Evolutionary conservation across 225 moss, liverwort and hornwort species (phyloP).

Genomic region (Pseudisothecium myosuroides): DNA sequence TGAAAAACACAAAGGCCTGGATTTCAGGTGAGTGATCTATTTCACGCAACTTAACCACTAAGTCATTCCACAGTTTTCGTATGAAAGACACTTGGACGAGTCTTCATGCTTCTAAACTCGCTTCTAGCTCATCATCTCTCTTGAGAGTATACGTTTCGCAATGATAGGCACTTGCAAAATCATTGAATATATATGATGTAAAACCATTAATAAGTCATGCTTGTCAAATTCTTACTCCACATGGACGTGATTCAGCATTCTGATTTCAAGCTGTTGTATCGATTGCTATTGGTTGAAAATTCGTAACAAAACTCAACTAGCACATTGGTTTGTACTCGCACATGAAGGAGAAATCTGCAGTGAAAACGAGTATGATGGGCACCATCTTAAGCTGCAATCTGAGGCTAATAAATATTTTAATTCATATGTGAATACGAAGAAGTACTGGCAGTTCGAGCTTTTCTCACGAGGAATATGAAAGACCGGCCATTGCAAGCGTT

Average conservation of each 20-base stretch:
- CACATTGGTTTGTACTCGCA: not conserved
- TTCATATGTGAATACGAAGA: not conserved
- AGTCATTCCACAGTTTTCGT: not conserved
- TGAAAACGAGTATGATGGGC: not conserved
- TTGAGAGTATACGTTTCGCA: not conserved
- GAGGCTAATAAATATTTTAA: not conserved
- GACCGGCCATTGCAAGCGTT: not conserved
- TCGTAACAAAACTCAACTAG: not conserved
- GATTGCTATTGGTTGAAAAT: not conserved
- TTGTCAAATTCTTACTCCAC: not conserved
- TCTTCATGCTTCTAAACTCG: not conserved
- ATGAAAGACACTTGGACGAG: not conserved
- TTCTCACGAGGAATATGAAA: not conserved
- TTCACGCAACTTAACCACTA: not conserved
- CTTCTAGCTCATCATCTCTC: not conserved
- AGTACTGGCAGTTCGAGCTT: not conserved
- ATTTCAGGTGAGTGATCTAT: not conserved
- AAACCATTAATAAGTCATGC: not conserved
- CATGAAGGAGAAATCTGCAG: not conserved
- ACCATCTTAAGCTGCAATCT: not conserved
- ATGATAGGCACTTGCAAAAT: not conserved
- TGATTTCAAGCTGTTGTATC: not conserved
- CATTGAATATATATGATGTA: not conserved
- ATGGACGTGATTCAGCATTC: not conserved
- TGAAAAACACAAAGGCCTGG: not conserved